Evolutionary conservation across 2,329 filamentous ascomycete genomes (phyloP).

Genomic region (Beauveria caledonica): DNA sequence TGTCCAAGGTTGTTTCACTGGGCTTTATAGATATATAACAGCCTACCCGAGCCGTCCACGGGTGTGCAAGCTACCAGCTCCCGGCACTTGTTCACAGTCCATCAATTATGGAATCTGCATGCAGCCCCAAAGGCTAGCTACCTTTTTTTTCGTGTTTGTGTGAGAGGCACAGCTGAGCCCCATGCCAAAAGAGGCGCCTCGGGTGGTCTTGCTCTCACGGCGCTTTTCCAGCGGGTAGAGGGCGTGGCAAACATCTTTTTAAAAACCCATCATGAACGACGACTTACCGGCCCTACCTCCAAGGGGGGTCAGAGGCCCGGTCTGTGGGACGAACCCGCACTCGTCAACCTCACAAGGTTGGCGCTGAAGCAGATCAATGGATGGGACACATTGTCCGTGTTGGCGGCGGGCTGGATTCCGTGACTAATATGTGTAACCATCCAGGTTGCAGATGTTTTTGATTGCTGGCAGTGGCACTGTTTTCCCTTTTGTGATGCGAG

Average conservation of each 20-base stretch:
- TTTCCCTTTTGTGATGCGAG: not conserved
- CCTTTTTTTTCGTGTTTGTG: not conserved
- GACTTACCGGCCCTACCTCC: no score
- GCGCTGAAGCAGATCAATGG: not conserved
- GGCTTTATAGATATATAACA: not conserved
- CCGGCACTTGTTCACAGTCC: slow-evolving; percentile 2
- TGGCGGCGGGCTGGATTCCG: not conserved
- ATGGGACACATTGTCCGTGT: not conserved
- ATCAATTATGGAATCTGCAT: slow-evolving; percentile 2
- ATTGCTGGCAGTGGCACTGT: not conserved
- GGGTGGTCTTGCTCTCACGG: not conserved
- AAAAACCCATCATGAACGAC: no score
- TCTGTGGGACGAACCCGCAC: slow-evolving; percentile 3
- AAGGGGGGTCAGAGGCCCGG: no score
- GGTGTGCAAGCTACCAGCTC: not conserved
- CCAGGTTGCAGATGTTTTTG: not conserved
- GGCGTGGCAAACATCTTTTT: no score
- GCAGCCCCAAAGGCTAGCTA: not conserved
- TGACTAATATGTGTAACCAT: slow-evolving; percentile 2
- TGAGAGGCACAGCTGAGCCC: not conserved
- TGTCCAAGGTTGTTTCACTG: not conserved
- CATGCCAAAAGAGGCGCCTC: not conserved
- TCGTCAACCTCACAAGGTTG: slow-evolving; percentile 5
- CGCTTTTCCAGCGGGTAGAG: no score
- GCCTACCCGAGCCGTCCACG: no score